Evolutionary conservation across 108 stramenopile genomes (phyloP), one percentile per base, ranked within the genome.

Genomic region (Nitzschia sp.): DNA sequence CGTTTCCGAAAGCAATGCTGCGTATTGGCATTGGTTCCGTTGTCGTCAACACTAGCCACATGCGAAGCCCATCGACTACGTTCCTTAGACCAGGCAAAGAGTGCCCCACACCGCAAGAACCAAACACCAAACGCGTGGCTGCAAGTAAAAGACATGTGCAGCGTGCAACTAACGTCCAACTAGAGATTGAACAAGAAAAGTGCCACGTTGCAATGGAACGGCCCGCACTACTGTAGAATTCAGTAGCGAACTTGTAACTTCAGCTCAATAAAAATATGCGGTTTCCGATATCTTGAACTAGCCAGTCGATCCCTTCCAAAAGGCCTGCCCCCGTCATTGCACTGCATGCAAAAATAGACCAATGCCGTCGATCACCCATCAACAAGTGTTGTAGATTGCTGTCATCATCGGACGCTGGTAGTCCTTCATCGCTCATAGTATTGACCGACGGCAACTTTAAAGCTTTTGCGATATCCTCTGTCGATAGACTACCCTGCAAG

Each of bases 291-390:
- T 99, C 99, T 3, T 85, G 74, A 1, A 98, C 93, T 70, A 98
- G 84, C 98, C 98, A 99, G 69, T 97, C 99, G 58, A 99, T 92
- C 1, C 96, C 96, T 8, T 92, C 83, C 0, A 79, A 78, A 4
- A 99, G 86, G 21, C 99, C 99, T 28, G 86, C 86, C 18, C 97
- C 98, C 0, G 96, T 96, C 59, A 98, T 89, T 0, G 98, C 99
- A 69, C 95, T 96, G 68, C 98, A 99, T 25, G 83, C 75, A 19
- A 79, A 78, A 34, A 98, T 95, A 2, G 75, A 71, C 91, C 94
- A 97, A 83, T 98, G 98, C 5, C 97, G 78, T 29, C 77, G 36
- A 55, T 88, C 38, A 13, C 13, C 13, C 13, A 6, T 13, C 6
- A 13, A 13, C 38, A 42, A 6, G 9, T 9, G 9, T 19, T 5